phyloP scores from a whole-genome alignment of 2,329 filamentous ascomycete species.

The Fusarium anguioides region DNA sequence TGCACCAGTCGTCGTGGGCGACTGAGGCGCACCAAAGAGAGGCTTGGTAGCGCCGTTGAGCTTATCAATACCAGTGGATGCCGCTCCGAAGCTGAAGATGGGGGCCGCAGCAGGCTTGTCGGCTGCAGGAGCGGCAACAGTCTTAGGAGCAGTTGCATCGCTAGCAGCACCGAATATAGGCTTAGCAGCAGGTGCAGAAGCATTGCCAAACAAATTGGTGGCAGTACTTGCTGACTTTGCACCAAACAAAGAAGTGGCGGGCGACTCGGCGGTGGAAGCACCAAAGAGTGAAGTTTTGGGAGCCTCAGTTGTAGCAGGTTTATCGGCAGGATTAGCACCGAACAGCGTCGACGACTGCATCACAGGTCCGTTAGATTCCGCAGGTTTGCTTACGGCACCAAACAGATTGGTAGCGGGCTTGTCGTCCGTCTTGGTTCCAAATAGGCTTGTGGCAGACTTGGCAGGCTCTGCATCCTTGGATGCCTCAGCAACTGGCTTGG shows the following conservation, averaged over 20 bases:
- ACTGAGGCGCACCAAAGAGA: slow-evolving; percentile 53
- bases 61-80: slow-evolving; percentile 41
- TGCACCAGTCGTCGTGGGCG: slow-evolving; percentile 45
- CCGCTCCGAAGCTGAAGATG: slow-evolving; percentile 51
- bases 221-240: slow-evolving; percentile 41
- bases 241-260: slow-evolving; percentile 42
- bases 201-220: slow-evolving; percentile 49
- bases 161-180: slow-evolving; percentile 47
- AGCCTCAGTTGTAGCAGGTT: slow-evolving; percentile 37
- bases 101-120: slow-evolving; percentile 44
- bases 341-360: slow-evolving; percentile 51
- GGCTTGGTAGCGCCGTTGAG: slow-evolving; percentile 50
- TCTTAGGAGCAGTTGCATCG: slow-evolving; percentile 35
- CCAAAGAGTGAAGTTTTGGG: slow-evolving; percentile 50
- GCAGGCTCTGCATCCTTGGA: slow-evolving; percentile 44
- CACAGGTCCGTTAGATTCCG: slow-evolving; percentile 44
- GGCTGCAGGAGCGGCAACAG: slow-evolving; percentile 36
- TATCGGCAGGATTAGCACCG: slow-evolving; percentile 48
- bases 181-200: slow-evolving; percentile 39
- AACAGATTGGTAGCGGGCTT: slow-evolving; percentile 52
- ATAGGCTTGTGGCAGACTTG: slow-evolving; percentile 49
- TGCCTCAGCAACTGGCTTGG: slow-evolving; percentile 48
- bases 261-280: slow-evolving; percentile 25
- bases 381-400: slow-evolving; percentile 50
- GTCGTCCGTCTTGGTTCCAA: slow-evolving; percentile 52